Evolutionary conservation across 768 basidiomycete genomes (phyloP), one percentile per base, ranked within the genome.

Genomic region (Termitomyces bulborhizus): DNA sequence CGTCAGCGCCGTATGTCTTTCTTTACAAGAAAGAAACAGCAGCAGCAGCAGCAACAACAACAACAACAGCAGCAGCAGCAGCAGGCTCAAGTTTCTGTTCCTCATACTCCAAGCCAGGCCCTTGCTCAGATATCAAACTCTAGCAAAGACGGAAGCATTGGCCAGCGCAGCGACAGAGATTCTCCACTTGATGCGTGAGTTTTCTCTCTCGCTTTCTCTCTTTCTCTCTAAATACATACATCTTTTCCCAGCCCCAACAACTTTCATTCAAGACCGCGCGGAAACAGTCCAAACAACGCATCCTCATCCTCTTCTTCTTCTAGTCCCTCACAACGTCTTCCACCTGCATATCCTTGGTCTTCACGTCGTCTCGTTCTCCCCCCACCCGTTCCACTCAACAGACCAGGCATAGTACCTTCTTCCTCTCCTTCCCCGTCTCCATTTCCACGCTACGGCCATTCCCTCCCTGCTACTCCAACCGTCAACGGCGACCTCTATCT

Each of bases 371-470:
- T 94, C 52, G 66, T 72, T 32, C 79, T 93, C 21, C 80, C 83
- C 0, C 86, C 90, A 3, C 88, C 89, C 0, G 72, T 81, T 12
- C 68, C 81, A 18, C 72, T 89, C 47, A 74, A 77, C 48, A 88
- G 85, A 60, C 84, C 85, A 12, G 85, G 82, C 44, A 71, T 82
- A 50, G 76, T 75, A 0, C 79, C 82, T n/a, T 79, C 87, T 8
- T 81, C 81, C 0, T 73, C 81, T 1, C 84, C 85, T 2, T 93
- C 92, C 0, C 87, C 91, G 0, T 85, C 87, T 1, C 96, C 96
- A 0, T 98, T 98, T 70, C 96, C 97, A 26, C 86, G 96, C 41
- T 99, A 98, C 66, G 97, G 96, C 26, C 92, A 97, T 66, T 87
- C 95, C 12, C 81, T 98, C 5, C 94, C 94, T 8, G 81, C 88